Percentiles rank a stretch among this genome's conserved stretches.
Conservation (phyloP, 176 grass and related monocot species). For the Rhynchospora tenuis region DNA sequence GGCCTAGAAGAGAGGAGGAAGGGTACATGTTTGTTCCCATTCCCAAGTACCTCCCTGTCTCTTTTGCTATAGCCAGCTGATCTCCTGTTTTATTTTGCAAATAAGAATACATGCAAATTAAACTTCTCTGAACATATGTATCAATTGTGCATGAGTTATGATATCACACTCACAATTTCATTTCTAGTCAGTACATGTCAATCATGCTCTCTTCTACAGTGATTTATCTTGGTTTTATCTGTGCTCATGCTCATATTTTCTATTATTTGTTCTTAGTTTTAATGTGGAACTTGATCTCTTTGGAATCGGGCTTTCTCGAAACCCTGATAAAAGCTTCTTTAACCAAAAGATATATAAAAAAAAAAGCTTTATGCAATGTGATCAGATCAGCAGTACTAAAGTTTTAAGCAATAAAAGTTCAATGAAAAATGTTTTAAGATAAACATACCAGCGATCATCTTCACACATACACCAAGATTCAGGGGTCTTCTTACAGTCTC, state of each 20-base stretch:
- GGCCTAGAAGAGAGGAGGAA: too few species aligned
- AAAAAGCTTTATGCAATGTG: neutral
- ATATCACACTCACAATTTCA: neutral
- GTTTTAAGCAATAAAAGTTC: neutral
- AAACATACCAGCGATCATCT: slow-evolving; percentile 74
- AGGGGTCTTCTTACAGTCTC: slow-evolving; percentile 70
- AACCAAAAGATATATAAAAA: neutral
- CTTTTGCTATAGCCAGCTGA: too few species aligned
- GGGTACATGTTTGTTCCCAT: too few species aligned
- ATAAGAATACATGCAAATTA: slow-evolving; percentile 29
- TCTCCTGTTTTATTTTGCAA: too few species aligned
- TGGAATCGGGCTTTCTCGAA: neutral
- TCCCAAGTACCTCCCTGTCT: too few species aligned
- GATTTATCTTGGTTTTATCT: too few species aligned
- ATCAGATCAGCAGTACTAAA: neutral
- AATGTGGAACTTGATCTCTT: neutral
- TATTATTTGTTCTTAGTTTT: neutral
- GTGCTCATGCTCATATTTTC: too few species aligned
- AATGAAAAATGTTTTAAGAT: neutral
- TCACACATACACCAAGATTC: slow-evolving; percentile 77
- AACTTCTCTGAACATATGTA: neutral
- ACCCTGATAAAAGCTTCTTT: neutral
- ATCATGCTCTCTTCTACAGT: neutral
- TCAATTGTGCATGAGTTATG: neutral
- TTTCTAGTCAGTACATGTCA: neutral